Evolutionary conservation across 495 filamentous ascomycete species (phyloP).

Genomic region (Delitschia confertaspora): DNA sequence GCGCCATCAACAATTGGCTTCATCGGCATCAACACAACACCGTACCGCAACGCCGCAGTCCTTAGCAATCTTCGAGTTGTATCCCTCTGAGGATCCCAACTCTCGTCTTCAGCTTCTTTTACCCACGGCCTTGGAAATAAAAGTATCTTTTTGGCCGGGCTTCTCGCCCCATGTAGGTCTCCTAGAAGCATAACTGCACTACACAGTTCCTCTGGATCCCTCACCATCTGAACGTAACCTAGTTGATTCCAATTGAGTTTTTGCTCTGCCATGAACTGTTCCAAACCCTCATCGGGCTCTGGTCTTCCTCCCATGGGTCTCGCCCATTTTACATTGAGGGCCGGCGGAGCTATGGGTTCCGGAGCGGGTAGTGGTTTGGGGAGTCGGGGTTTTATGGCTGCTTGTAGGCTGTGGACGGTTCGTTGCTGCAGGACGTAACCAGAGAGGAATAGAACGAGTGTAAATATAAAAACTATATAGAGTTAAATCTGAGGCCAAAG

Average conservation of each 20-base stretch:
- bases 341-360: constrained; percentile 18
- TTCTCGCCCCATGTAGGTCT: constrained; percentile 37
- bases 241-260: constrained; percentile 34
- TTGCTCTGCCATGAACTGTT: constrained; percentile 30
- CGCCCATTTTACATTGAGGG: constrained; percentile 26
- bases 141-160: constrained; percentile 37
- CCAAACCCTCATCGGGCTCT: constrained; percentile 15
- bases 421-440: constrained; percentile 65
- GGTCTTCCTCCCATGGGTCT: constrained; percentile 20
- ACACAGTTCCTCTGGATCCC: constrained; percentile 38
- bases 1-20: constrained; percentile 26
- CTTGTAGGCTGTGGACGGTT: constrained; percentile 54
- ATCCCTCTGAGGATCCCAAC: constrained; percentile 28
- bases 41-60: constrained; percentile 36
- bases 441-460: constrained; percentile 56
- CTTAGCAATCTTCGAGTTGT: constrained; percentile 39
- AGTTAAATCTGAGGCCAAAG: constrained; percentile 3
- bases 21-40: constrained; percentile 38
- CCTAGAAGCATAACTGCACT: constrained; percentile 41
- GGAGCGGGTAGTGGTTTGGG: constrained; percentile 28
- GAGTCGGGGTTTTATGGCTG: constrained; percentile 44
- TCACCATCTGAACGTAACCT: constrained; percentile 40
- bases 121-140: constrained; percentile 41
- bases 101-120: constrained; percentile 17
- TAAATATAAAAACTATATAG: constrained; percentile 45